Evolutionary conservation across 75 land plant genomes (phyloP).

Genomic region (Isoetes taiwanensis): DNA sequence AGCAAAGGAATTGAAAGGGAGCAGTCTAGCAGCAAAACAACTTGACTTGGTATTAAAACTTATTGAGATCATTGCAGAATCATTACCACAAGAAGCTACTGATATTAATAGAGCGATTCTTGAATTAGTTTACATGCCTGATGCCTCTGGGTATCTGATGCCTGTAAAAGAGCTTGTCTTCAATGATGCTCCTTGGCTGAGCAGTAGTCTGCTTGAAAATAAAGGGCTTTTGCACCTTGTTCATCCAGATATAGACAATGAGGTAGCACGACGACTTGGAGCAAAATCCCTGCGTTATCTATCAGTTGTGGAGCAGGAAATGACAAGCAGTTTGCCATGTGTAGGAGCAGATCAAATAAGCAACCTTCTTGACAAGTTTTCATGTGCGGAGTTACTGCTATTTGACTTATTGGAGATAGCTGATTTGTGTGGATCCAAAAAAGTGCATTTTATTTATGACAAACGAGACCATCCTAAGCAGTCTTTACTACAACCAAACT

Average conservation of each 20-base stretch:
- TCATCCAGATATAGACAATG: constrained; percentile 61
- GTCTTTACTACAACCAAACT: constrained; percentile 78
- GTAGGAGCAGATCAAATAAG: constrained; percentile 41
- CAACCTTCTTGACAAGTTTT: constrained; percentile 41
- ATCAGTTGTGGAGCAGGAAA: constrained; percentile 73
- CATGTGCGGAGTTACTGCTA: constrained; percentile 34
- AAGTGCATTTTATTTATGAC: constrained; percentile 68
- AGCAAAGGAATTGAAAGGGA: constrained; percentile 45
- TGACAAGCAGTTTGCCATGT: constrained; percentile 75
- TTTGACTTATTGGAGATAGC: constrained; percentile 86
- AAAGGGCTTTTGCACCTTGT: constrained; percentile 37
- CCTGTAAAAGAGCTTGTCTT: constrained; percentile 49
- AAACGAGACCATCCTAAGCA: constrained; percentile 66
- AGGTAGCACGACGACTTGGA: constrained; percentile 62
- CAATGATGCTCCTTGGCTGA: constrained; percentile 98
- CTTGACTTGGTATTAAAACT: constrained; percentile 63
- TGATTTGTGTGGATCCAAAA: constrained; percentile 65
- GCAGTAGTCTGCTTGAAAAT: constrained; percentile 13
- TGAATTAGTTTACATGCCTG: constrained; percentile 50
- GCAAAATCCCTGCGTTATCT: constrained; percentile 70
- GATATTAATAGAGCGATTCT: constrained; percentile 11
- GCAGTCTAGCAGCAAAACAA: constrained; percentile 49
- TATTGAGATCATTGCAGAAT: constrained; percentile 68
- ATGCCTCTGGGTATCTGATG: constrained; percentile 44
- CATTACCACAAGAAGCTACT: constrained; percentile 15